Evolutionary conservation across 169 alveolate genomes (phyloP), one percentile per base, ranked within the genome.

Genomic region (Cryptosporidium muris): DNA sequence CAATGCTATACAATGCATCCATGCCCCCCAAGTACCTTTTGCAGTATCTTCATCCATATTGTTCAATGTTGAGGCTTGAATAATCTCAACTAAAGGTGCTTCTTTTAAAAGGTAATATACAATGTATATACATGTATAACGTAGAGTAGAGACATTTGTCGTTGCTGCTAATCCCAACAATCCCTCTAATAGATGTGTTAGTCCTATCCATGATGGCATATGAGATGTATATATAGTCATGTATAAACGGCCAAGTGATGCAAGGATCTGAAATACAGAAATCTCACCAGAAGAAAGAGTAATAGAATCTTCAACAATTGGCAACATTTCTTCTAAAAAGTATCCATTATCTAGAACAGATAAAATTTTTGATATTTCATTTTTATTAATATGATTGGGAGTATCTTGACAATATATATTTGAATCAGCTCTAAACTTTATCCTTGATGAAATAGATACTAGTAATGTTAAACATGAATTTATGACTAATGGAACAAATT

Each of bases 191-290:
- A 74, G 51, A 42, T 74, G 85, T 14, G 85, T 56, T 37, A 74
- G 9, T 11, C 85, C 85, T 40, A 45, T 63, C 85, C 85, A 74
- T 43, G 85, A 74, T 58, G 85, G 85, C 85, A 74, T 74, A 48
- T 74, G 85, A 45, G 85, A 74, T 14, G 54, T 74, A 58, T 58
- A 74, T 45, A 74, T 74, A 58, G 43, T 74, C 47, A 74, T 11
- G 36, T 74, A 74, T 3, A 74, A 52, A 4, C 74, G 49, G 11
- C 60, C 85, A 12, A 74, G 62, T 8, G 85, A 74, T 9, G 54
- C 68, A 11, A 74, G 58, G 8, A 74, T 37, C 16, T 43, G 54
- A 40, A 74, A 74, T 16, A 49, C 85, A 3, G 85, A 74, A 25
- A 74, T 68, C 45, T 74, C 85, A 43, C 60, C 25, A 48, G 16